Conservation (phyloP, 2,329 filamentous ascomycete species). For the Aspergillus aculeatus region DNA sequence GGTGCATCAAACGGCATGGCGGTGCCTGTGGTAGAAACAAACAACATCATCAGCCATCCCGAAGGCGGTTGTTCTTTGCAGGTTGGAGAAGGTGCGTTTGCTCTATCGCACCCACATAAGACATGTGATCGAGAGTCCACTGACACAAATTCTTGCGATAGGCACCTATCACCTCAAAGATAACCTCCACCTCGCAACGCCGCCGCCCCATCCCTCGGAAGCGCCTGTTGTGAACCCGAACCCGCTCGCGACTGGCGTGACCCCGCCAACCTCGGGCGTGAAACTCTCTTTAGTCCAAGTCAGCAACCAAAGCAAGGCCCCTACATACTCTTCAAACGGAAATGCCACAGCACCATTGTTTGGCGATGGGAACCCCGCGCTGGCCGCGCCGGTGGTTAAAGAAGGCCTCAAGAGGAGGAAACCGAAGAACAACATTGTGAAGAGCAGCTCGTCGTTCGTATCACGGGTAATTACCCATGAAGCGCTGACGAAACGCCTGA, state of each 20-base stretch:
- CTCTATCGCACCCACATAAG: background rate
- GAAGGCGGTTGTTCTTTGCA: slow-evolving; percentile 85
- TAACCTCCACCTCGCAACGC: slow-evolving; percentile 87
- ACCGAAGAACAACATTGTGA: slow-evolving; percentile 96
- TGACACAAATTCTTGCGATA: slow-evolving; percentile 41
- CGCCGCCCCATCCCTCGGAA: slow-evolving; percentile 93
- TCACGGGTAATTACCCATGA: slow-evolving; percentile 95
- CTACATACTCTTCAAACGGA: slow-evolving; percentile 48
- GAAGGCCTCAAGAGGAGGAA: slow-evolving; percentile 73
- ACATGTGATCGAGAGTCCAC: slow-evolving; percentile 5
- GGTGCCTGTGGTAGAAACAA: slow-evolving; percentile 83
- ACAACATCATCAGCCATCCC: slow-evolving; percentile 80
- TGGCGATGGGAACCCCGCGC: slow-evolving; percentile 77
- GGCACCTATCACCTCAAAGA: slow-evolving; percentile 89
- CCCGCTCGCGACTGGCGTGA: slow-evolving; percentile 79
- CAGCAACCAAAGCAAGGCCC: slow-evolving; percentile 56
- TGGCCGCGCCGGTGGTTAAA: slow-evolving; percentile 65
- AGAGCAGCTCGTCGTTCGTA: slow-evolving; percentile 98
- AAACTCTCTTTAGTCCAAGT: slow-evolving; percentile 76
- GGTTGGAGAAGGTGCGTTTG: slow-evolving; percentile 76
- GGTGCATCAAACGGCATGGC: slow-evolving; percentile 66
- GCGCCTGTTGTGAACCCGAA: slow-evolving; percentile 83
- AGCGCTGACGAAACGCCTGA: slow-evolving; percentile 70
- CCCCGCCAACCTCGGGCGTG: slow-evolving; percentile 80
- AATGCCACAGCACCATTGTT: slow-evolving; percentile 63